phyloP scores from a whole-genome alignment of 2,329 filamentous ascomycete species.

The Alternaria gaisen region DNA sequence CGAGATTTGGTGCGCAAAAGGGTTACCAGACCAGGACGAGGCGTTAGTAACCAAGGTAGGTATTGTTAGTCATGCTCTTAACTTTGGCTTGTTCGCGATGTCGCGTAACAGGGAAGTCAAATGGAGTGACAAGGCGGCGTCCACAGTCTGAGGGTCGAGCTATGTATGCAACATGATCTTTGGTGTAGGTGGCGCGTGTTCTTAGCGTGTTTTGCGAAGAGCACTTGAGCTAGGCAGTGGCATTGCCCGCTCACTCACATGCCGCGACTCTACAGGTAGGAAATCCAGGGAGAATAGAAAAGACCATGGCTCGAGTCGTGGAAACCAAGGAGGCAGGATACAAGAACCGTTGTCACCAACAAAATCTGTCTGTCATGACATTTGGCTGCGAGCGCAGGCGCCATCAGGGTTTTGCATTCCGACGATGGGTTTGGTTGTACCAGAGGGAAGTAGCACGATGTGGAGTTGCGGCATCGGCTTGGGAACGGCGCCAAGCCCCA shows the following conservation, averaged over 20 bases:
- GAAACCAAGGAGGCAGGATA: too few species aligned
- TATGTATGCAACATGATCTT: background rate
- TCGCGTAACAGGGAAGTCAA: background rate
- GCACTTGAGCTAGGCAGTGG: too few species aligned
- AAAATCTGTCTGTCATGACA: too few species aligned
- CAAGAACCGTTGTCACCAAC: too few species aligned
- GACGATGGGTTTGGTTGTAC: too few species aligned
- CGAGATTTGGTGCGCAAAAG: background rate
- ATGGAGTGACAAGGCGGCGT: background rate
- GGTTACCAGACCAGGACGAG: background rate
- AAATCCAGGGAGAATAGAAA: too few species aligned
- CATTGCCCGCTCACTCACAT: too few species aligned
- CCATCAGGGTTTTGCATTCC: too few species aligned
- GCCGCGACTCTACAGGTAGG: background rate
- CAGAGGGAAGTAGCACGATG: background rate
- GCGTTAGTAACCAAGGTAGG: background rate
- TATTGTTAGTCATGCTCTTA: background rate
- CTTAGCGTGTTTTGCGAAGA: background rate
- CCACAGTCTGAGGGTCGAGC: background rate
- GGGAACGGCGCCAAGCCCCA: constrained; percentile 17
- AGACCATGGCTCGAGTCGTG: too few species aligned
- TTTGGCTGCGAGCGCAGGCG: too few species aligned
- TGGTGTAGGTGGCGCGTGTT: too few species aligned
- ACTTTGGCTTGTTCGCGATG: background rate
- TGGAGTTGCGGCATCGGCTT: constrained; percentile 13